phyloP scores from a whole-genome alignment of 345 rosid genomes.

The Melaleuca alternifolia region DNA sequence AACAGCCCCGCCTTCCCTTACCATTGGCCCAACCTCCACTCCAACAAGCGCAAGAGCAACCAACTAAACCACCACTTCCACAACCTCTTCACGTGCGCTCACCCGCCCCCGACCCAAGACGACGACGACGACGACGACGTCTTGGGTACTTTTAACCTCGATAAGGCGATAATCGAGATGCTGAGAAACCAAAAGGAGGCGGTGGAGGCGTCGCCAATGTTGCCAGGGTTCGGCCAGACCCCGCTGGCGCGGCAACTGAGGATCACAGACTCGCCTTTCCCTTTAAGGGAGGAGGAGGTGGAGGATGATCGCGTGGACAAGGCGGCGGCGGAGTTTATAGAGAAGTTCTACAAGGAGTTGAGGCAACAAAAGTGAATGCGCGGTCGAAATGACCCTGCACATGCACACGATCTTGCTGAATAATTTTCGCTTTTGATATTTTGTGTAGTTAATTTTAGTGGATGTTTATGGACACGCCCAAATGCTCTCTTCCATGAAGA shows the following conservation, averaged over 20 bases:
- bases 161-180: conserved; percentile 51
- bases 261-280: conserved; percentile 94
- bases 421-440: not conserved
- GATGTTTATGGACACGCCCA: not conserved
- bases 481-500: not conserved
- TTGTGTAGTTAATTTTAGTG: not conserved
- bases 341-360: conserved; percentile 60
- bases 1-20: conserved; percentile 46
- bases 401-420: not conserved
- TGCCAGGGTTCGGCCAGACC: conserved; percentile 79
- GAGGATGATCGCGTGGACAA: conserved; percentile 46
- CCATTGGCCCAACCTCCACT: not conserved
- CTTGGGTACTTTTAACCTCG: conserved; percentile 17
- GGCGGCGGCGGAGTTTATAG: conserved; percentile 82
- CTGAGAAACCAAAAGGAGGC: conserved; percentile 20
- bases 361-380: conserved; percentile 32
- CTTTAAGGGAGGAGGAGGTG: conserved; percentile 43
- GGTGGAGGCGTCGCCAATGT: conserved; percentile 51
- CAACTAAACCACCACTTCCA: conserved; percentile 7
- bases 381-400: not conserved
- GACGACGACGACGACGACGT: conserved; percentile 28
- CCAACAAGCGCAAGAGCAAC: conserved; percentile 16
- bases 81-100: conserved; percentile 48
- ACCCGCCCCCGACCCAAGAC: conserved; percentile 46
- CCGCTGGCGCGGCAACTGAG: conserved; percentile 72